These are phyloP conservation scores for Sporopachydermia quercuum DNA, from an alignment of 805 yeast species.

Conservation along the genomic window DNA sequence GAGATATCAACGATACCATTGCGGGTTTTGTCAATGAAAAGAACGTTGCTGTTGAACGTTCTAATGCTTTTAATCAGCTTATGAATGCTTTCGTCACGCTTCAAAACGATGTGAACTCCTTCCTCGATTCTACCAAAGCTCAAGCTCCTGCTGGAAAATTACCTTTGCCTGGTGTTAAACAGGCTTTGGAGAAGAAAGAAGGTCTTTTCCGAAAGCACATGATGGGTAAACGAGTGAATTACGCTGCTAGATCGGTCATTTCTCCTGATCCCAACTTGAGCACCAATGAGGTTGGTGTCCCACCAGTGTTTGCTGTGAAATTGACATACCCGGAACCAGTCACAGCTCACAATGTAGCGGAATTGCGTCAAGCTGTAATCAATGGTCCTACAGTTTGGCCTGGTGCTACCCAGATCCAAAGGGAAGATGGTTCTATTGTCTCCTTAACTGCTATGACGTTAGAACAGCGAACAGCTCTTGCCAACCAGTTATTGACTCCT, in stretches of 20 bases:
- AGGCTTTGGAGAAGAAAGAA: constrained; percentile 95
- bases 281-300: constrained; percentile 96
- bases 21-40: constrained; percentile 44
- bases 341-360: constrained; percentile 79
- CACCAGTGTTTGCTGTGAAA: constrained; percentile 94
- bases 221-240: constrained; percentile 99
- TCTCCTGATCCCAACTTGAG: constrained; percentile 98
- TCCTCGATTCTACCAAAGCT: constrained; percentile 82
- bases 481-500: constrained; percentile 90
- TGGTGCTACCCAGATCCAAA: constrained; percentile 92
- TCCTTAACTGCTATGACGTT: constrained; percentile 77
- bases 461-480: constrained; percentile 90
- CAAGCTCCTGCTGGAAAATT: constrained; percentile 53
- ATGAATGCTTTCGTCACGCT: constrained; percentile 93
- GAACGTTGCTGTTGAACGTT: constrained; percentile 54
- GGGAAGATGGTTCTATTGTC: constrained; percentile 80
- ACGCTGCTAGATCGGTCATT: constrained; percentile 97
- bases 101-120: constrained; percentile 90
- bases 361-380: constrained; percentile 83
- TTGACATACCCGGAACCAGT: constrained; percentile 98
- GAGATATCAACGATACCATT: constrained; percentile 82
- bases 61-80: constrained; percentile 67
- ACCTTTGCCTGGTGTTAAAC: constrained; percentile 92
- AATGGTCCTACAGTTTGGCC: constrained; percentile 99
- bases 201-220: constrained; percentile 96